Base-by-base conservation (phyloP, 2,329 filamentous ascomycete genomes). In the Xenosphaeropsis pyriputrescens region DNA sequence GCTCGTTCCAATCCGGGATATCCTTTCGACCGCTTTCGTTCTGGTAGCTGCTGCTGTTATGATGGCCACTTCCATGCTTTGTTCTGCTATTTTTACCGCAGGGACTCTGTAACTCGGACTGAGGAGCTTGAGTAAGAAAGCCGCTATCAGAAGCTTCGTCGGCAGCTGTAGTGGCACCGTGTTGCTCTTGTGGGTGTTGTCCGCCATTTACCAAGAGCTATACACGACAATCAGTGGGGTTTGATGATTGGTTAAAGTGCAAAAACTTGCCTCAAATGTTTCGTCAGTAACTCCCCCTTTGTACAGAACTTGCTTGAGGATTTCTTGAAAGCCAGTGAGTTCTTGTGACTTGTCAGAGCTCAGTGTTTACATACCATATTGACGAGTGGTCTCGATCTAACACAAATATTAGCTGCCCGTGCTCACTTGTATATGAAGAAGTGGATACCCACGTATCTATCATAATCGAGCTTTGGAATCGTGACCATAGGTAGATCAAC, bases 391-490 rank as follows among this genome's bases (percentile, higher is more conserved):
- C 18, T 29, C 39, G 13, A 51, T 39, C 52, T 55, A 40, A 34
- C 37, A 29, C 12, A 26, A 19, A 18, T 12, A 22, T 29, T 17
- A 9, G 22, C 22, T 26, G 22, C 22, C 3, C 22, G 4, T 11
- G 7, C 3, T 6, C 5, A 9, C 22, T 26, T 3, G 8, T 3
- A 26, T 11, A 26, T 26, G 5, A 26, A 26, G 4, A 26, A 6
- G 4, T 26, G 8, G 22, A 26, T 6, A 26, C 22, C 7, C 22
- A 26, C 22, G 8, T 26, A 26, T 26, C 55, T 56, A 36, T 77
- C 67, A 56, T 85, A 73, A 50, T 85, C 75, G 36, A 58, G 54
- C 49, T 66, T 73, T 29, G 69, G 60, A 39, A 85, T 68, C 40
- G 63, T 68, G 34, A 81, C 61, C 43, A 59, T 60, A 13, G 57